These are phyloP conservation scores for Calycina herbarum DNA, from an alignment of 2,329 filamentous ascomycete genomes.

Conservation along the genomic window DNA sequence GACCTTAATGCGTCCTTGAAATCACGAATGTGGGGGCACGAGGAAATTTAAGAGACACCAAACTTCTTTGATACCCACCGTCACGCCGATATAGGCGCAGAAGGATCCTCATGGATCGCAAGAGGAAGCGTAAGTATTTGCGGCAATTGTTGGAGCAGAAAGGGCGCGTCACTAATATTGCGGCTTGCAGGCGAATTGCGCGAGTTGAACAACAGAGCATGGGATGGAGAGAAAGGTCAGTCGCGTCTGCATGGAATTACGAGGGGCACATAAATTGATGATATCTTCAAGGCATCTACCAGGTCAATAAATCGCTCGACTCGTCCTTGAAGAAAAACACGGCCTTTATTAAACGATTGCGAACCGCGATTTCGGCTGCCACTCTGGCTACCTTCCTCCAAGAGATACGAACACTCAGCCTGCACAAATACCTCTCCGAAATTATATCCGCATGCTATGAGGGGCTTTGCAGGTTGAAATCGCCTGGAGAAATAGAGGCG, in stretches of 20 bases:
- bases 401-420: constrained; percentile 84
- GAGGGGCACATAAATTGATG: neutral
- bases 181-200: constrained; percentile 74
- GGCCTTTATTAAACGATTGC: constrained; percentile 93
- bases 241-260: constrained; percentile 8
- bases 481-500: constrained; percentile 85
- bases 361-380: constrained; percentile 80
- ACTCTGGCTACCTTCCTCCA: constrained; percentile 82
- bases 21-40: constrained; percentile 40
- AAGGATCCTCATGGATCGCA: constrained; percentile 59
- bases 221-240: constrained; percentile 84
- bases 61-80: constrained; percentile 24
- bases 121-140: constrained; percentile 57
- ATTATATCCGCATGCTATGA: constrained; percentile 96
- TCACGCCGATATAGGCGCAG: constrained; percentile 26
- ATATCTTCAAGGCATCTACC: constrained; percentile 30
- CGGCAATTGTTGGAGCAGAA: neutral
- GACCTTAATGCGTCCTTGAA: constrained; percentile 38
- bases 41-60: constrained; percentile 31
- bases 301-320: constrained; percentile 76
- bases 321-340: constrained; percentile 98
- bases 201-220: constrained; percentile 81
- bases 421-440: constrained; percentile 96
- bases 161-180: constrained; percentile 24
- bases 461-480: constrained; percentile 87